phyloP scores from a whole-genome alignment of 352 stramenopile genomes.

The Globisporangium solare region DNA sequence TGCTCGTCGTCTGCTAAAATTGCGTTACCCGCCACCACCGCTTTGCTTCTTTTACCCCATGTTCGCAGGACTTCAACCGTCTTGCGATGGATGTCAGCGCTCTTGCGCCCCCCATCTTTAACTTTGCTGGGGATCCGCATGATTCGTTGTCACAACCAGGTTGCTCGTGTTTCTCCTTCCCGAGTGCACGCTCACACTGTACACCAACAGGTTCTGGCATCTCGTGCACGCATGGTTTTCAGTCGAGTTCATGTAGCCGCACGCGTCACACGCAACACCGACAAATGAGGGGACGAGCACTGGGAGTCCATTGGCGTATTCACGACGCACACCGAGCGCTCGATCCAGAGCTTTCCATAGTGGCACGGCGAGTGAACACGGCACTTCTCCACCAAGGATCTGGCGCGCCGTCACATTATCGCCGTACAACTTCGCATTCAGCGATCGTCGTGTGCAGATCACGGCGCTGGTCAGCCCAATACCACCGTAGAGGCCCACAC shows the following conservation, averaged over 20 bases:
- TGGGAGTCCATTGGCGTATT: constrained; percentile 62
- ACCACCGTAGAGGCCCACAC: constrained; percentile 64
- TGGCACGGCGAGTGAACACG: constrained; percentile 51
- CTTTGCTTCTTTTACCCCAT: not conserved
- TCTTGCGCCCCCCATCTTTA: not conserved
- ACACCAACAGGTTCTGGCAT: constrained; percentile 66
- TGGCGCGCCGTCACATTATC: constrained; percentile 54
- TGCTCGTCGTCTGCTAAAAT: not conserved
- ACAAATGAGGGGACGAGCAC: constrained; percentile 42
- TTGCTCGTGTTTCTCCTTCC: constrained; percentile 49
- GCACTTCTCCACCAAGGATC: constrained; percentile 63
- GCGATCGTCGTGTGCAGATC: constrained; percentile 69
- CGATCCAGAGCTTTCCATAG: constrained; percentile 63
- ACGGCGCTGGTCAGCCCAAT: constrained; percentile 64
- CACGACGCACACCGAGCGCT: constrained; percentile 49
- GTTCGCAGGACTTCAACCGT: not conserved
- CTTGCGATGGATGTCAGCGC: not conserved
- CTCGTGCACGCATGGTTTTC: constrained; percentile 39
- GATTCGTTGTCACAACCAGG: constrained; percentile 27
- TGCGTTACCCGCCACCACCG: not conserved
- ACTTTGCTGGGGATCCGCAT: constrained; percentile 9
- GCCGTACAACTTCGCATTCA: constrained; percentile 74
- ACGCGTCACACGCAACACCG: constrained; percentile 47
- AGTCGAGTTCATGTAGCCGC: constrained; percentile 43
- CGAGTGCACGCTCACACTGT: constrained; percentile 69